A percentile compares a stretch with the other conserved stretches of the same genome.
These are phyloP conservation scores for Misopates orontium DNA, from an alignment of 257 asterid species.

Conservation along the genomic window DNA sequence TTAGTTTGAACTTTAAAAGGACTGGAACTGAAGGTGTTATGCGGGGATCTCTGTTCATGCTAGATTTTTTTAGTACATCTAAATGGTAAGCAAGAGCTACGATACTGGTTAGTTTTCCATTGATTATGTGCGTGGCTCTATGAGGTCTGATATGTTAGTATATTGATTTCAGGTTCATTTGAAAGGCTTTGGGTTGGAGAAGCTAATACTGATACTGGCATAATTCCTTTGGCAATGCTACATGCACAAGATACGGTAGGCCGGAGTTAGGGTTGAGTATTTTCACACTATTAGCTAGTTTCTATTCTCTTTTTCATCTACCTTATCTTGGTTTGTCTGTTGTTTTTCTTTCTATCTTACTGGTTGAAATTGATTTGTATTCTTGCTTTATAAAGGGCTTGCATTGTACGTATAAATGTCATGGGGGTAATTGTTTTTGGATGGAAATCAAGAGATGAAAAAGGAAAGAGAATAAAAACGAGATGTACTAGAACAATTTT, in stretches of 20 bases:
- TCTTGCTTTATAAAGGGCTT: too few relatives aligned
- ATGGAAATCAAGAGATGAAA: too few relatives aligned
- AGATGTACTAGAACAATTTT: too few relatives aligned
- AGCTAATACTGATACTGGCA: constrained; percentile 38
- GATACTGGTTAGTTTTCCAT: background rate
- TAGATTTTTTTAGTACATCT: too few relatives aligned
- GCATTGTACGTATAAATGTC: too few relatives aligned
- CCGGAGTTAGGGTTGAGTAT: constrained; percentile 21
- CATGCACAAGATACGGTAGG: constrained; percentile 62
- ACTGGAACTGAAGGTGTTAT: too few relatives aligned
- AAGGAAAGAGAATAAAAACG: too few relatives aligned
- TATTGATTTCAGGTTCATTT: constrained; percentile 60
- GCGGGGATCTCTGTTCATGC: too few relatives aligned
- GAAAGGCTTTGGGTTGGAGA: constrained; percentile 80
- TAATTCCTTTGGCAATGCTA: constrained; percentile 72
- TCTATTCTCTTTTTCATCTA: constrained; percentile 9
- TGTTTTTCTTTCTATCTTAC: constrained; percentile 13
- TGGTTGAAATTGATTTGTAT: background rate
- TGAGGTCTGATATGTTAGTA: constrained; percentile 18
- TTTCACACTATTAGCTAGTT: constrained; percentile 10
- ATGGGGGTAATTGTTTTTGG: too few relatives aligned
- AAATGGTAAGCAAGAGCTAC: too few relatives aligned
- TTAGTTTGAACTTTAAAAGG: too few relatives aligned
- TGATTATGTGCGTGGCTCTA: constrained; percentile 6
- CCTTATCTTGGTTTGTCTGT: constrained; percentile 7